A percentile compares a stretch with the other conserved stretches of the same genome.
These are phyloP conservation scores for Cutaneotrichosporon sp. DNA, from an alignment of 1,284 basidiomycete genomes.

Conservation along the genomic window DNA sequence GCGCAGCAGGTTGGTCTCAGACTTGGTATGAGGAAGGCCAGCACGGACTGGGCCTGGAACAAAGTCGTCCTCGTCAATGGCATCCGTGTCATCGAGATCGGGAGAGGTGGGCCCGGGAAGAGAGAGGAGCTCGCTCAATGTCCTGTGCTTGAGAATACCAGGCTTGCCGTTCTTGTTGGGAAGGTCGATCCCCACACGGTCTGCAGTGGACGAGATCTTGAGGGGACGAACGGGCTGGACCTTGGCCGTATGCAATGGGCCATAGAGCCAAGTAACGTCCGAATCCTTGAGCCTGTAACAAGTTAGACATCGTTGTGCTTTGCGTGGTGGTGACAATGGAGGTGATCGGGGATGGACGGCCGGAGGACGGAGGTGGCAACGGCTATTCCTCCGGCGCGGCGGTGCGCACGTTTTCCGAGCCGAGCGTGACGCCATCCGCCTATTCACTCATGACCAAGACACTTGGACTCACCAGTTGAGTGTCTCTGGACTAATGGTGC, in stretches of 20 bases:
- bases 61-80: not conserved
- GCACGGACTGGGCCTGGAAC: conserved; percentile 3
- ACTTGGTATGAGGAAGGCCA: conserved; percentile 67
- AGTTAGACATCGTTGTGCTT: conserved; percentile 15
- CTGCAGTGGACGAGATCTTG: conserved; percentile 57
- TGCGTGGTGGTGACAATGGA: not conserved
- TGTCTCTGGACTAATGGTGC: conserved; percentile 93
- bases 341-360: conserved; percentile 3
- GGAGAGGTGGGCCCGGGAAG: conserved; percentile 58
- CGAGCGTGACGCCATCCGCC: conserved; percentile 8
- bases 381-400: conserved; percentile 15
- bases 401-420: conserved; percentile 12
- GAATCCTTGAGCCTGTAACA: conserved; percentile 90
- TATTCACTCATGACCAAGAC: not conserved
- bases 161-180: conserved; percentile 64
- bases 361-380: conserved; percentile 8
- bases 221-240: conserved; percentile 65
- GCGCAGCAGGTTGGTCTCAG: conserved; percentile 68
- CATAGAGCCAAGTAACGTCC: conserved; percentile 98
- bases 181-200: conserved; percentile 57
- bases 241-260: conserved; percentile 83
- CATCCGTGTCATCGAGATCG: conserved; percentile 53
- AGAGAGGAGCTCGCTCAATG: conserved; percentile 80
- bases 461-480: conserved; percentile 83
- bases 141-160: conserved; percentile 87